Evolutionary conservation across 305 asterid genomes (phyloP).

Genomic region (Fraxinus nigra): DNA sequence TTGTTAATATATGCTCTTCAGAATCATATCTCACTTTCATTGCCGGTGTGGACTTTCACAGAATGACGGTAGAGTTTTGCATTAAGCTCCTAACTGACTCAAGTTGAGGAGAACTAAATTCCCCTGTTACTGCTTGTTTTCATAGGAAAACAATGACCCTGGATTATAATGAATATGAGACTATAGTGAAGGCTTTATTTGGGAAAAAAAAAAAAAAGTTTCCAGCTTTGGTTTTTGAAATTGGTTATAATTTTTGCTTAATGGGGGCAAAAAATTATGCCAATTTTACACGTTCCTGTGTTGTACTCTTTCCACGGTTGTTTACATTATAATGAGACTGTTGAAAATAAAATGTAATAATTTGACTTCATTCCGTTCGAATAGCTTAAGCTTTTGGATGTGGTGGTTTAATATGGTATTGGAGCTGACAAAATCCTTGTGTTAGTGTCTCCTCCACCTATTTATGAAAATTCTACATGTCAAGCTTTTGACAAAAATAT

Average conservation of each 20-base stretch:
- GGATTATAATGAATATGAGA: conserved; percentile 12
- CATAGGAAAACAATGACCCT: conserved; percentile 1
- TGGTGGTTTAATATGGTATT: neutral
- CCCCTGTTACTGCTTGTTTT: neutral
- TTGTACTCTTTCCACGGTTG: neutral
- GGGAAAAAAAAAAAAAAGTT: neutral
- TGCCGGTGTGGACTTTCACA: conserved; percentile 1
- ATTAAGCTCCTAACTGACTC: neutral
- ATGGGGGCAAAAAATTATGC: neutral
- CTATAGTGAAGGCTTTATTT: neutral
- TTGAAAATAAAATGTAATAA: neutral
- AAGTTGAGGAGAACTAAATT: neutral
- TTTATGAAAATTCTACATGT: neutral
- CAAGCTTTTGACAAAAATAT: neutral
- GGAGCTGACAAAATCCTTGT: neutral
- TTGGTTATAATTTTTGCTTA: neutral
- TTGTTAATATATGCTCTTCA: neutral
- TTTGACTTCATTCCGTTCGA: neutral
- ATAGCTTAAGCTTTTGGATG: neutral
- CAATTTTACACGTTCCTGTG: neutral
- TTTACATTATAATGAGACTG: neutral
- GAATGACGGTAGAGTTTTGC: neutral
- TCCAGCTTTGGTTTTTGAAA: neutral
- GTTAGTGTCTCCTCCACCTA: neutral
- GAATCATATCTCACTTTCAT: neutral